Conservation (phyloP, 1,139 yeast species). For the Geotrichum histeridarum region DNA sequence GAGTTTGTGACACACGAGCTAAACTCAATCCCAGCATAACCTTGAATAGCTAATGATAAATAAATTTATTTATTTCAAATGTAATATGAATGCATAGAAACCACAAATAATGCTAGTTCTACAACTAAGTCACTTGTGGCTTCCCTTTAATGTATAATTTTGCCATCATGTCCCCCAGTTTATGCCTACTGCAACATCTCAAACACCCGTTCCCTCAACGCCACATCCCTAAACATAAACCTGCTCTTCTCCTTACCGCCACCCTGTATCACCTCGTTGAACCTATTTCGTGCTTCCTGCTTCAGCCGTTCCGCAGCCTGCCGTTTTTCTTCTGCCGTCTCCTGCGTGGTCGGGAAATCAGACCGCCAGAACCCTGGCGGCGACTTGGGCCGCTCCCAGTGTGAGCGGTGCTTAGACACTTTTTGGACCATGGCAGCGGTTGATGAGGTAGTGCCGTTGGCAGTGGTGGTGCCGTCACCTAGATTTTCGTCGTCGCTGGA, state of each 20-base stretch:
- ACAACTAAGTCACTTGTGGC: too few species aligned
- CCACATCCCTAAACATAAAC: slow-evolving; percentile 26
- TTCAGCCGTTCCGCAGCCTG: slow-evolving; percentile 21
- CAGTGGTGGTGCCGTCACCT: not conserved
- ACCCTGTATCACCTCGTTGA: slow-evolving; percentile 24
- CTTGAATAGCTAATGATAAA: too few species aligned
- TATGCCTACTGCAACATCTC: not conserved
- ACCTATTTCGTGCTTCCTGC: slow-evolving; percentile 22
- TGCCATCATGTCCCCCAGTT: too few species aligned
- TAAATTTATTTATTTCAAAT: too few species aligned
- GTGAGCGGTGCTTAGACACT: slow-evolving; percentile 29
- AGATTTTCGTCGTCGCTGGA: not conserved
- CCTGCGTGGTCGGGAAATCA: slow-evolving; percentile 34
- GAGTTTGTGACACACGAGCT: too few species aligned
- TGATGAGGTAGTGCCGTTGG: slow-evolving; percentile 1
- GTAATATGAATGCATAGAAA: too few species aligned
- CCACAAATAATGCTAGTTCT: too few species aligned
- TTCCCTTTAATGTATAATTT: too few species aligned
- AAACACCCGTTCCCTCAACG: slow-evolving; percentile 17
- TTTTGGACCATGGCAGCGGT: slow-evolving; percentile 19
- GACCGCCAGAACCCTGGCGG: slow-evolving; percentile 37
- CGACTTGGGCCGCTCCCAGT: slow-evolving; percentile 27
- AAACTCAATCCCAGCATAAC: too few species aligned
- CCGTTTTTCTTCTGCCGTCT: slow-evolving; percentile 25
- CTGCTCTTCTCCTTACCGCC: slow-evolving; percentile 18